Base-by-base conservation (phyloP, 2,329 filamentous ascomycete genomes). In the Botryosphaeria agaves region DNA sequence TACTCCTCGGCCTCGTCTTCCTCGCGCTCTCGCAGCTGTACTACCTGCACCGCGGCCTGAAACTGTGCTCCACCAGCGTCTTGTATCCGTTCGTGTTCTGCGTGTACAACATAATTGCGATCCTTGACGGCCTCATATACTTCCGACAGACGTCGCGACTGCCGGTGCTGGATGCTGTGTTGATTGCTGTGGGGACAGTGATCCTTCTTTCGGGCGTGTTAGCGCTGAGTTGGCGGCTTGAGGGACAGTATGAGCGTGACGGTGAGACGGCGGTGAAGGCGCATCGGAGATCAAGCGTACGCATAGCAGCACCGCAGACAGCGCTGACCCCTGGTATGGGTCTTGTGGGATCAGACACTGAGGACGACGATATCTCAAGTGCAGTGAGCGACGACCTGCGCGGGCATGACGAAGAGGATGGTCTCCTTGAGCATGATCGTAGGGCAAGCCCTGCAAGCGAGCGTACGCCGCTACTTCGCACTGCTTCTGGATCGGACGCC, bases 51-150 rank as follows among this genome's bases (percentile, higher is more conserved):
- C 72, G 82, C 26, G 89, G 89, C 31, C 66, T 98, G 38, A 93
- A 93, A 55, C 67, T 98, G 31, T 84, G 91, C 52, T 94, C 85
- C 32, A 95, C 89, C 14, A 93, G 83, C 45, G 78, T 95, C 37
- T 66, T 98, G 41, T 98, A 98, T 54, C 89, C 89, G 4, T 76
- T 95, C 43, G 85, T 95, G 23, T 98, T 98, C 56, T 98, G 89
- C 64, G 73, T 95, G 39, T 98, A 95, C 66, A 98, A 98, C 63
- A 93, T 98, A 46, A 85, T 95, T 47, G 89, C 89, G 40, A 98
- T 98, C 42, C 63, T 95, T 41, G 89, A 98, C 55, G 89, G 89
- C 18, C 66, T 98, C 41, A 93, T 98, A 44, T 98, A 95, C 56
- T 98, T 95, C 58, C 69, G 78, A 43, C 89, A 98, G 55, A 79